Evolutionary conservation across 139 green algal genomes (phyloP), one percentile per base, ranked within the genome.

Genomic region (Micromonas commoda): DNA sequence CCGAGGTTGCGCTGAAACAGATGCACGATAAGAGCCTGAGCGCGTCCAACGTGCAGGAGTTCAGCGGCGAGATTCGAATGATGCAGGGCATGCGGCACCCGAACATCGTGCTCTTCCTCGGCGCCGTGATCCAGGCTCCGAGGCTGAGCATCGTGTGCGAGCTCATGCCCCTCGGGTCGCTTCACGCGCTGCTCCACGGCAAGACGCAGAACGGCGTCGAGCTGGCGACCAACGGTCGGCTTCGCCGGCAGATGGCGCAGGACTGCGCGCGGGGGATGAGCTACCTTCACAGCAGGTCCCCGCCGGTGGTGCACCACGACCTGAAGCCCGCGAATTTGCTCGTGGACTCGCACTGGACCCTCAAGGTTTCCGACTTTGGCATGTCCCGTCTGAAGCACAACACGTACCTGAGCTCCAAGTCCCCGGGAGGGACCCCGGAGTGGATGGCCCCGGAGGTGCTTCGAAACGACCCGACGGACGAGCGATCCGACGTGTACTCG

Each of bases 271-370:
- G 82, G 13, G 95, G 95, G 32, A 99, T 99, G 95, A 92, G 97
- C 83, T 99, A 98, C 90, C 84, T 99, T 78, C 95, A 99, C 84
- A 91, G 96, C 85, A 89, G 91, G 29, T 93, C 96, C 6, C 31
- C 37, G 5, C 34, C 68, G n/a, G 97, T 99, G 79, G 94, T 98
- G 54, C 95, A 99, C 85, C 79, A 91, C 1, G 89, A 93, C 78
- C 72, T 92, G 34, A 95, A 97, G 80, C 90, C 68, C 3, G 95
- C 94, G 61, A 99, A 99, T 87, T 84, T 99, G 79, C 88, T 99
- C 53, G 89, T 99, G 85, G 94, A 98, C 79, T 91, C 98, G 52
- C 88, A 92, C 60, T 89, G 91, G n/a, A 91, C 87, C 20, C 28
- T 80, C 16, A 81, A 81, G 65, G 94, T 98, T 33, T 93, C 90